Evolutionary conservation across 78 protist genomes (phyloP).

Genomic region (Planoprotostelium fungivorum): DNA sequence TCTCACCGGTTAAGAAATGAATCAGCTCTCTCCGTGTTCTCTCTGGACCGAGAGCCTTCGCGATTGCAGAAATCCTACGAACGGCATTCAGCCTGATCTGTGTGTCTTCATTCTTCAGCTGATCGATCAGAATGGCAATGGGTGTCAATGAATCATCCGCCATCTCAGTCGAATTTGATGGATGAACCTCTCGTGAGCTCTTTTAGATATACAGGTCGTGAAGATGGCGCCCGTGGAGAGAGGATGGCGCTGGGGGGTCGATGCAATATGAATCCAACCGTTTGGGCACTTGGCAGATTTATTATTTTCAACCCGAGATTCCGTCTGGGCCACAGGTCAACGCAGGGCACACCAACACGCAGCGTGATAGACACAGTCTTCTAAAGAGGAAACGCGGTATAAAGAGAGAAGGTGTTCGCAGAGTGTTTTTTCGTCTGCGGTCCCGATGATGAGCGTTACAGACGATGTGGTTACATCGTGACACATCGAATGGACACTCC

Average conservation of each 20-base stretch:
- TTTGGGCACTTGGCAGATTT: too few relatives aligned
- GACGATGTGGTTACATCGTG: too few relatives aligned
- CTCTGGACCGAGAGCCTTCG: slow-evolving; percentile 90
- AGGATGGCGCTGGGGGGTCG: not conserved
- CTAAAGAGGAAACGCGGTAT: too few relatives aligned
- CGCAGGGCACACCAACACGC: too few relatives aligned
- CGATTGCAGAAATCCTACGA: slow-evolving; percentile 84
- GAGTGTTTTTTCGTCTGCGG: too few relatives aligned
- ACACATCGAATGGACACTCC: too few relatives aligned
- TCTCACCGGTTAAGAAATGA: slow-evolving; percentile 86
- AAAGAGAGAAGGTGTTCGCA: too few relatives aligned
- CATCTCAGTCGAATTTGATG: not conserved
- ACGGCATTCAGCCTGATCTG: slow-evolving; percentile 88
- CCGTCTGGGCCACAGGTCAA: too few relatives aligned
- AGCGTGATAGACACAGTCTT: too few relatives aligned
- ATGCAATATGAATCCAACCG: too few relatives aligned
- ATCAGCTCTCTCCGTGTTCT: slow-evolving; percentile 91
- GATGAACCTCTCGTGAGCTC: not conserved
- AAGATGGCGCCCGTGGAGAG: not conserved
- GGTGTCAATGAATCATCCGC: slow-evolving; percentile 34
- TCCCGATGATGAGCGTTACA: too few relatives aligned
- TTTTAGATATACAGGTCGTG: not conserved
- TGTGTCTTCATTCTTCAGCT: slow-evolving; percentile 89
- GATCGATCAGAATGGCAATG: slow-evolving; percentile 83
- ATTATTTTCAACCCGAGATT: too few relatives aligned